Conservation (phyloP, 139 green algal species). For the Chloropicon primus region DNA sequence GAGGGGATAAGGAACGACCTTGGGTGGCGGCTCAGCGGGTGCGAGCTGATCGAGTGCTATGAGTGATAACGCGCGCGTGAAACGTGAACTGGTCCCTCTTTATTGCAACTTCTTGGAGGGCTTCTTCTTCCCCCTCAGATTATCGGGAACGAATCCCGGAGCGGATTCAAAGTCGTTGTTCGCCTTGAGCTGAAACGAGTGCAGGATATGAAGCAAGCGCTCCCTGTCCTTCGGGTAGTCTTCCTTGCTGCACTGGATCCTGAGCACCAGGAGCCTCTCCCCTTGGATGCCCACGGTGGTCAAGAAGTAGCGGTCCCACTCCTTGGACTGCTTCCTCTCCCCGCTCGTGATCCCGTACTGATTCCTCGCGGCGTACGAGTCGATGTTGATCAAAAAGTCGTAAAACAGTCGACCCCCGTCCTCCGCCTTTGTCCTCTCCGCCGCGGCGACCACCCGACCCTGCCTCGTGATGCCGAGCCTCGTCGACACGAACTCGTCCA, state of each 20-base stretch:
- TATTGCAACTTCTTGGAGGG: too few relatives aligned
- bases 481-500: background rate
- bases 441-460: background rate
- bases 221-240: background rate
- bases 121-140: background rate
- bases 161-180: background rate
- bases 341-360: background rate
- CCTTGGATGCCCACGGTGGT: background rate
- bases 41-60: constrained; percentile 64
- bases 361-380: background rate
- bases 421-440: background rate
- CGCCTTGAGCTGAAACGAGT: background rate
- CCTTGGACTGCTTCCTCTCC: background rate
- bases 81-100: too few relatives aligned
- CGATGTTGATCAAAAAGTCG: background rate
- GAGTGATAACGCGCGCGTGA: background rate
- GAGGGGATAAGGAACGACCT: constrained; percentile 31
- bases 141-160: background rate
- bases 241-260: background rate
- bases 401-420: background rate
- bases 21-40: constrained; percentile 52
- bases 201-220: background rate
- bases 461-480: background rate
- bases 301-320: background rate
- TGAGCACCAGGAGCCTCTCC: background rate